Base-by-base conservation (phyloP, 495 filamentous ascomycete genomes). In the Aspergillus biplanus region DNA sequence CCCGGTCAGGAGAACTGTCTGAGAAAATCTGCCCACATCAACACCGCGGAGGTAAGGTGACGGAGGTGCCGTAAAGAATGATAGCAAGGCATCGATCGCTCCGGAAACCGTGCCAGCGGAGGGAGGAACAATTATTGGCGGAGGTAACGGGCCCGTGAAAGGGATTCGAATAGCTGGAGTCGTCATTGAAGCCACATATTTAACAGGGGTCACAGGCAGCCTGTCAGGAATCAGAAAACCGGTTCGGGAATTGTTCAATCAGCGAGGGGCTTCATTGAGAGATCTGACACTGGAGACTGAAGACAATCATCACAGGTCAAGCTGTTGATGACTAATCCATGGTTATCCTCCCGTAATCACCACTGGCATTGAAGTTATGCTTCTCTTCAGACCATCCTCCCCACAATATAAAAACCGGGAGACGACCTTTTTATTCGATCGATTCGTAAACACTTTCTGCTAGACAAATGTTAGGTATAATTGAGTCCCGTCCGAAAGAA, bases 131-230 rank as follows among this genome's bases (percentile, higher is more conserved):
- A 93, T 90, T 46, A 80, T 82, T 5, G 94, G 88, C 12, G 89
- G 81, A n/a, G 94, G 90, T 52, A 98, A 80, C 32, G 90, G 87
- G 52, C 89, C 86, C 61, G 91, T 97, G 71, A 92, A 99, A 64
- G 95, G 95, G 69, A 98, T 96, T 69, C 94, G 85, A 80, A 97
- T 88, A 34, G 90, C 83, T 63, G 88, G 80, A 69, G 83, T 87
- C 71, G 82, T 82, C 88, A 89, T 89, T 72, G 70, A 75, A 65
- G 64, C 68, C 66, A 61, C 71, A 75, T 73, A 65, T 54, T 71
- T 60, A 46, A 46, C 27, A 27, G 56, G n/a, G 44, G 27, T 15
- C 52, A 46, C 35, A 48, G 47, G 31, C 13, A 39, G 53, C 13
- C 15, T 33, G 44, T 16, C 6, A 44, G 8, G 3, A 13, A 44